phyloP scores from a whole-genome alignment of 2,329 filamentous ascomycete species.

The Beauveria bassiana region DNA sequence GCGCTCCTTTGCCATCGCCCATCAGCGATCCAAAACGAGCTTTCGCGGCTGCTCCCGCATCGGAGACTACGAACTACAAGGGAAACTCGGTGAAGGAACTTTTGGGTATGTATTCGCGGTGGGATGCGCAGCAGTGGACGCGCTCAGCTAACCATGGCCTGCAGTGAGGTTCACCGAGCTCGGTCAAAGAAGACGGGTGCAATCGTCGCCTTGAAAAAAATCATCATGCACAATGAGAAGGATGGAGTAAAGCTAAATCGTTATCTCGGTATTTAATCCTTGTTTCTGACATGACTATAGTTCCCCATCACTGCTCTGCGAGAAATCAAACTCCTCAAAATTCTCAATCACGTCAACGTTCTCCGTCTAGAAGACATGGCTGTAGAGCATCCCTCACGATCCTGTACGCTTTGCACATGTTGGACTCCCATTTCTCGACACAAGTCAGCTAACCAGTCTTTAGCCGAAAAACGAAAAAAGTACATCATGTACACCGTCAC shows the following conservation, averaged over 20 bases:
- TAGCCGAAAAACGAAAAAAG: slow-evolving; percentile 69
- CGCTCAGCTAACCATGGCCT: slow-evolving; percentile 3
- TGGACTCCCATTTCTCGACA: background rate
- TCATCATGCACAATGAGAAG: slow-evolving; percentile 98
- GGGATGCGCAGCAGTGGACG: slow-evolving; percentile 9
- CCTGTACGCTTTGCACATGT: slow-evolving; percentile 34
- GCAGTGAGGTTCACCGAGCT: slow-evolving; percentile 83
- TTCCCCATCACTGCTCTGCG: slow-evolving; percentile 97
- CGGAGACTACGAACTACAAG: slow-evolving; percentile 67
- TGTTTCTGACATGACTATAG: slow-evolving; percentile 27
- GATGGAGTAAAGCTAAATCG: slow-evolving; percentile 57
- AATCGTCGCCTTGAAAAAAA: slow-evolving; percentile 90
- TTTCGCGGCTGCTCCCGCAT: slow-evolving; percentile 85
- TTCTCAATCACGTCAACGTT: slow-evolving; percentile 86
- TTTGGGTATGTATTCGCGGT: slow-evolving; percentile 58
- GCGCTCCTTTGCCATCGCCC: slow-evolving; percentile 47
- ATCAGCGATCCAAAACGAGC: slow-evolving; percentile 47
- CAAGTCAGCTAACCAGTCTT: background rate
- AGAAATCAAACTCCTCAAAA: slow-evolving; percentile 95
- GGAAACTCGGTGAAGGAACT: slow-evolving; percentile 88
- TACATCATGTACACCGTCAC: slow-evolving; percentile 98
- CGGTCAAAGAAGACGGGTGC: slow-evolving; percentile 65
- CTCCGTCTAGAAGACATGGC: slow-evolving; percentile 91
- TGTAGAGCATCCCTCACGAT: slow-evolving; percentile 65
- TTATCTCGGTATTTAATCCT: slow-evolving; percentile 11